Conservation (phyloP, 2,329 filamentous ascomycete species). For the Alternaria brassicae region DNA sequence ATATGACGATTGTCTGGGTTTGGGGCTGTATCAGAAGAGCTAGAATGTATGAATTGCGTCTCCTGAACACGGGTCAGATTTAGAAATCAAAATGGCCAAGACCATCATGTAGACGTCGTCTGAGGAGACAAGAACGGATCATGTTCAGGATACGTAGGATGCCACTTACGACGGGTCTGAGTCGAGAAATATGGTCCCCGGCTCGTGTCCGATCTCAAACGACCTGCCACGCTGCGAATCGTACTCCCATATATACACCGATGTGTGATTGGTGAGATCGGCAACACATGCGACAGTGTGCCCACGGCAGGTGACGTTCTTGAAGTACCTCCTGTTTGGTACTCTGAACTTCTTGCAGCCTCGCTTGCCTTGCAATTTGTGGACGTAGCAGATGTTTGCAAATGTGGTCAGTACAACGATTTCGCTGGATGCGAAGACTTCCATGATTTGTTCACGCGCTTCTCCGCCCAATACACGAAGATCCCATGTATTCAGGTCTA, state of each 20-base stretch:
- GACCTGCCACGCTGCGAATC: constrained; percentile 32
- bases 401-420: constrained; percentile 33
- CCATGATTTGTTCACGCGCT: constrained; percentile 31
- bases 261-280: neutral
- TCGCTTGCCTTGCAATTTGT: constrained; percentile 18
- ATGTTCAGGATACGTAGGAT: neutral
- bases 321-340: constrained; percentile 4
- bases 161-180: neutral
- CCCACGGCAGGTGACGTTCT: constrained; percentile 24
- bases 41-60: neutral
- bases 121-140: neutral
- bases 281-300: constrained; percentile 34
- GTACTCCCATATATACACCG: constrained; percentile 42
- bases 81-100: neutral
- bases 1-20: constrained; percentile 20
- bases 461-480: constrained; percentile 17
- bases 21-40: constrained; percentile 21
- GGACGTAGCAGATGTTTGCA: constrained; percentile 29
- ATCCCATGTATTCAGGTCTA: constrained; percentile 34
- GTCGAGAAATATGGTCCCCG: neutral
- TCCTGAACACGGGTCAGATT: constrained; percentile 3
- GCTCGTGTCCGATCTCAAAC: constrained; percentile 23
- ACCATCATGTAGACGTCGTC: neutral
- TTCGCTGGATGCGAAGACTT: constrained; percentile 29
- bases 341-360: constrained; percentile 33